Percentiles rank a stretch among this genome's conserved stretches.
Evolutionary conservation across 352 stramenopile genomes (phyloP).

Genomic region (Halophytophthora polymorphica): DNA sequence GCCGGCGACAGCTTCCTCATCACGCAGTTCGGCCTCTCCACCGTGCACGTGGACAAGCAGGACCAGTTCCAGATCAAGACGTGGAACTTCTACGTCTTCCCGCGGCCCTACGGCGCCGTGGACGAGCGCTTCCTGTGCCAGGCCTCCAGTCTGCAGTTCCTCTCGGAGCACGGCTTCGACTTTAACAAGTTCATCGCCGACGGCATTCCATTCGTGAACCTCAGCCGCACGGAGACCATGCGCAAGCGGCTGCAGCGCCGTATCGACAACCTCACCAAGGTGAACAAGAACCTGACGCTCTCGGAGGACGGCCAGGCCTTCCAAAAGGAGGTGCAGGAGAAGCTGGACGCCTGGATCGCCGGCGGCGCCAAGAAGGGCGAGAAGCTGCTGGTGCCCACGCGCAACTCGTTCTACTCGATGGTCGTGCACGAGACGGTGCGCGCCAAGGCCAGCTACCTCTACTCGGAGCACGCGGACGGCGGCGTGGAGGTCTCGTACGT

Average conservation of each 20-base stretch:
- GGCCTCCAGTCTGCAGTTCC: conserved; percentile 75
- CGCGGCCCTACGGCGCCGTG: conserved; percentile 50
- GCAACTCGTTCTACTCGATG: conserved; percentile 75
- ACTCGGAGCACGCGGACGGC: conserved; percentile 44
- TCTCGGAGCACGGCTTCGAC: conserved; percentile 82
- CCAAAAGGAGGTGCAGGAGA: conserved; percentile 39
- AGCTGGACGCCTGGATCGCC: conserved; percentile 53
- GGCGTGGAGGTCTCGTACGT: conserved; percentile 61
- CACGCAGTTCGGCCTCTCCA: conserved; percentile 80
- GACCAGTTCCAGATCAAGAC: conserved; percentile 63
- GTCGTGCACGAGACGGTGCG: conserved; percentile 64
- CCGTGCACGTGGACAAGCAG: conserved; percentile 58
- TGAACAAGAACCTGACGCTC: conserved; percentile 55
- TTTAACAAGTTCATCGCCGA: conserved; percentile 87
- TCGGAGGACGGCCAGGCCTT: conserved; percentile 43
- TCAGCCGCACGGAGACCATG: conserved; percentile 44
- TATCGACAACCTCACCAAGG: conserved; percentile 55
- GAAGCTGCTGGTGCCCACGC: conserved; percentile 48
- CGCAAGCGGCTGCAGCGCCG: conserved; percentile 51
- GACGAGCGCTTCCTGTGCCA: conserved; percentile 83
- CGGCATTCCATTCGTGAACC: conserved; percentile 75
- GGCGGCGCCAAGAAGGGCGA: conserved; percentile 46
- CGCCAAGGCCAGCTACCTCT: conserved; percentile 54
- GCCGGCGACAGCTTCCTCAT: conserved; percentile 79
- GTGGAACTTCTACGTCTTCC: conserved; percentile 89